Evolutionary conservation across 306 rosid genomes (phyloP).

Genomic region (Cucumis melo): DNA sequence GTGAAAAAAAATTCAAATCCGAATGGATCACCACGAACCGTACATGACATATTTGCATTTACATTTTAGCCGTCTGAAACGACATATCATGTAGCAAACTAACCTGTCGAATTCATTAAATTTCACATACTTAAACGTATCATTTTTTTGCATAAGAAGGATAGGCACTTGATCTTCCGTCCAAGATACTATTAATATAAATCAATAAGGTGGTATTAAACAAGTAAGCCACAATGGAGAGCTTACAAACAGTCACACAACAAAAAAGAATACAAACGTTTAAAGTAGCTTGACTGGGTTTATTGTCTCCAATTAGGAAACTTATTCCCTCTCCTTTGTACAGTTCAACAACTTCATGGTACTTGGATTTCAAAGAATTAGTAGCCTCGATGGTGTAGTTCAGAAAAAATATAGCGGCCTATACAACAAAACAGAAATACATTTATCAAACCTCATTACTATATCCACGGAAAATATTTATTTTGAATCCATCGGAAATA

Average conservation of each 20-base stretch:
- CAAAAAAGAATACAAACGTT: slow-evolving; percentile 40
- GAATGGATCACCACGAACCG: too few relatives aligned
- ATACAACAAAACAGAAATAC: slow-evolving; percentile 10
- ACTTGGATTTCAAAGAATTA: slow-evolving; percentile 49
- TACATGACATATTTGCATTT: too few relatives aligned
- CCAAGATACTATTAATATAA: slow-evolving; percentile 61
- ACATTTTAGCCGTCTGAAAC: too few relatives aligned
- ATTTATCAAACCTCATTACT: not conserved
- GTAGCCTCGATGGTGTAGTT: slow-evolving; percentile 46
- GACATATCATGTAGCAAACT: too few relatives aligned
- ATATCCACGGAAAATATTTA: not conserved
- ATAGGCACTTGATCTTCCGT: slow-evolving; percentile 75
- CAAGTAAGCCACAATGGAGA: slow-evolving; percentile 3
- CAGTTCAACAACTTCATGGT: slow-evolving; percentile 63
- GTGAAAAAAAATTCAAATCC: too few relatives aligned
- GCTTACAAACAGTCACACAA: not conserved
- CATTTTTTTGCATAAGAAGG: slow-evolving; percentile 50
- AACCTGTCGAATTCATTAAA: too few relatives aligned
- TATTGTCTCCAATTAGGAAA: slow-evolving; percentile 69
- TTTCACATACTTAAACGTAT: slow-evolving; percentile 60
- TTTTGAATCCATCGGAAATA: not conserved
- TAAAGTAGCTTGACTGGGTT: slow-evolving; percentile 63
- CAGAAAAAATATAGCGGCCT: slow-evolving; percentile 89
- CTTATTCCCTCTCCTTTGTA: slow-evolving; percentile 44
- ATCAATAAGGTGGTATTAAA: slow-evolving; percentile 1